Percentiles rank a stretch among this genome's conserved stretches.
phyloP scores from a whole-genome alignment of 331 rosid genomes.

The Acacia pycnantha region DNA sequence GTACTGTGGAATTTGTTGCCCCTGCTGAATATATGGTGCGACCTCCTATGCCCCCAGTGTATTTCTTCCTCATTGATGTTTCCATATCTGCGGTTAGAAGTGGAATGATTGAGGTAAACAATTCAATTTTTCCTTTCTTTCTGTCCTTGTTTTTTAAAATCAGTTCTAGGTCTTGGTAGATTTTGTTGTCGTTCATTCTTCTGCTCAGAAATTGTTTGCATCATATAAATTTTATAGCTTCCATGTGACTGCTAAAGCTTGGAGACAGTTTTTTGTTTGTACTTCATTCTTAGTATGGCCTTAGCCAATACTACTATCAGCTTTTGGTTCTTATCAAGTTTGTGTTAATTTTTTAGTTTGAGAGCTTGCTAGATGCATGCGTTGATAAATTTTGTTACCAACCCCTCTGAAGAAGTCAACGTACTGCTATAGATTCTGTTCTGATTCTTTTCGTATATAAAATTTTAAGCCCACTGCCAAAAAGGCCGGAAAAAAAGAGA shows the following conservation, averaged over 20 bases:
- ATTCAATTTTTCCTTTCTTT: background rate
- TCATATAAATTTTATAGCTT: background rate
- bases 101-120: conserved; percentile 94
- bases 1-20: conserved; percentile 98
- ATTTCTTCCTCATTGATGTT: conserved; percentile 95
- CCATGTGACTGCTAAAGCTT: background rate
- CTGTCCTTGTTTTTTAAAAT: background rate
- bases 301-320: background rate
- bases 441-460: background rate
- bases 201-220: background rate
- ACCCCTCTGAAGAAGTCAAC: background rate
- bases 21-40: conserved; percentile 99
- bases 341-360: background rate
- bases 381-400: background rate
- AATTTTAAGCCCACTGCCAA: background rate
- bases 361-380: background rate
- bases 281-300: background rate
- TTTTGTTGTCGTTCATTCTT: background rate
- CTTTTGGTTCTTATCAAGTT: background rate
- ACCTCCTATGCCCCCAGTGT: conserved; percentile 99
- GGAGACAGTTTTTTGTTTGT: conserved; percentile 5
- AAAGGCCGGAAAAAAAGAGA: background rate
- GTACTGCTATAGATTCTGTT: background rate
- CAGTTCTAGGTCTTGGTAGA: background rate
- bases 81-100: conserved; percentile 94